Percentiles rank a stretch among this genome's conserved stretches.
Conservation (phyloP, 2,329 filamentous ascomycete genomes). For the Phialocephala sp. region DNA sequence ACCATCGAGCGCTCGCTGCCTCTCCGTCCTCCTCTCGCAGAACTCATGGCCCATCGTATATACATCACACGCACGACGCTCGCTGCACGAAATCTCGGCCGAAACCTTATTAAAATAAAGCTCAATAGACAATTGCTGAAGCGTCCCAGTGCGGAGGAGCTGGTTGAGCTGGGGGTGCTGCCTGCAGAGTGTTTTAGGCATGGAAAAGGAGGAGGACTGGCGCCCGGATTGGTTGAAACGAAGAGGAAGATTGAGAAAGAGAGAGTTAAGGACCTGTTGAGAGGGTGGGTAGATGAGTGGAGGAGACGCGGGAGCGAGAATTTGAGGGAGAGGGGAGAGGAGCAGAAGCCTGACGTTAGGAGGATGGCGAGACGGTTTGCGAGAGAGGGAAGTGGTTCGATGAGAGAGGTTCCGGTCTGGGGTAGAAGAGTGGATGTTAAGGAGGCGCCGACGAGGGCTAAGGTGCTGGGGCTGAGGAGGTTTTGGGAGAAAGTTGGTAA, state of each 20-base stretch:
- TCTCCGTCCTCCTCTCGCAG: conserved; percentile 63
- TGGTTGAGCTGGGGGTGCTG: conserved; percentile 69
- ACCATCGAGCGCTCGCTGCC: conserved; percentile 61
- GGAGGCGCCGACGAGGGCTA: conserved; percentile 47
- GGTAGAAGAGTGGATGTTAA: conserved; percentile 53
- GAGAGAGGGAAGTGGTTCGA: conserved; percentile 46
- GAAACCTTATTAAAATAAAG: conserved; percentile 67
- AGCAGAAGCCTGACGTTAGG: conserved; percentile 42
- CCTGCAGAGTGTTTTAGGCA: conserved; percentile 64
- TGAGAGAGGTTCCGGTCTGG: conserved; percentile 44
- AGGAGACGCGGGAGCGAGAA: conserved; percentile 39
- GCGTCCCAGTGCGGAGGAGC: conserved; percentile 62
- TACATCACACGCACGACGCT: conserved; percentile 71
- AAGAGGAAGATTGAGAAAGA: conserved; percentile 69
- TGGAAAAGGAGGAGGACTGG: conserved; percentile 46
- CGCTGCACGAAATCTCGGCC: conserved; percentile 66
- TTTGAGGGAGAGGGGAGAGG: conserved; percentile 19
- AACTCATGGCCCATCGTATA: conserved; percentile 68
- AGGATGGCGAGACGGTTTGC: conserved; percentile 48
- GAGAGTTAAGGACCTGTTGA: conserved; percentile 68
- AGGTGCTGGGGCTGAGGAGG: conserved; percentile 64
- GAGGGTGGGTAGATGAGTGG: conserved; percentile 64
- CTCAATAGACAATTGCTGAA: conserved; percentile 65
- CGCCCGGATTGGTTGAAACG: conserved; percentile 66
- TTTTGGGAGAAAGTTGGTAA: conserved; percentile 69